Percentiles rank a stretch among this genome's conserved stretches.
Conservation (phyloP, 1,284 basidiomycete species). For the Microbotryum violaceum region DNA sequence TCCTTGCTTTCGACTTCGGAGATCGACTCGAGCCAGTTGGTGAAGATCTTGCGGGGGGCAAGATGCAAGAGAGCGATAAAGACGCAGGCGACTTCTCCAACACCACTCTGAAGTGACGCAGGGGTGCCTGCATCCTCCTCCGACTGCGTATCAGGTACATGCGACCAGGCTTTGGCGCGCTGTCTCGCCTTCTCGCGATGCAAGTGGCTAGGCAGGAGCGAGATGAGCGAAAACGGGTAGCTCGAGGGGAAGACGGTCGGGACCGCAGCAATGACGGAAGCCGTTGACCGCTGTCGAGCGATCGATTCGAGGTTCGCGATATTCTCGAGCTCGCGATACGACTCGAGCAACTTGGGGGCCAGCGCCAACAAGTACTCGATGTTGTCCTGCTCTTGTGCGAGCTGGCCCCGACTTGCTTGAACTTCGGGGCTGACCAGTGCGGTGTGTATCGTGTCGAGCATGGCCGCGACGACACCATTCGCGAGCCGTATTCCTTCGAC, state of each 20-base stretch:
- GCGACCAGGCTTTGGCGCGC: background rate
- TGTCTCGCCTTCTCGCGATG: background rate
- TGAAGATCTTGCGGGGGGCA: slow-evolving; percentile 66
- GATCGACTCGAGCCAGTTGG: slow-evolving; percentile 67
- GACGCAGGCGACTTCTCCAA: slow-evolving; percentile 80
- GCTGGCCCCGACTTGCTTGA: slow-evolving; percentile 53
- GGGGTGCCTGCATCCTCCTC: slow-evolving; percentile 43
- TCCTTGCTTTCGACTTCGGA: slow-evolving; percentile 78
- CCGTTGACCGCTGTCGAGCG: slow-evolving; percentile 57
- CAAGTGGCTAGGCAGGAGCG: slow-evolving; percentile 42
- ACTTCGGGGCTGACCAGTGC: slow-evolving; percentile 63
- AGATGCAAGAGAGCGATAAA: slow-evolving; percentile 74
- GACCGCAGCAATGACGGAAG: slow-evolving; percentile 54
- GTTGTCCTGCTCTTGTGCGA: slow-evolving; percentile 82
- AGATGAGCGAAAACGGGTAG: slow-evolving; percentile 80
- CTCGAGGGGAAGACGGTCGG: slow-evolving; percentile 88
- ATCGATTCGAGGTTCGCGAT: slow-evolving; percentile 60
- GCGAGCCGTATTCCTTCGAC: slow-evolving; percentile 74
- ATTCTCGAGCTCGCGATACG: slow-evolving; percentile 74
- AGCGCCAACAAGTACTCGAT: slow-evolving; percentile 81
- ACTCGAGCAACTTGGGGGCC: slow-evolving; percentile 74
- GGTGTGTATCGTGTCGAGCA: slow-evolving; percentile 81
- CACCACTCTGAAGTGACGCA: slow-evolving; percentile 50
- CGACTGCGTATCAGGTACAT: background rate
- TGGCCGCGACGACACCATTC: slow-evolving; percentile 56